Evolutionary conservation across 768 basidiomycete species (phyloP).

Genomic region (Sutorius australiensis): DNA sequence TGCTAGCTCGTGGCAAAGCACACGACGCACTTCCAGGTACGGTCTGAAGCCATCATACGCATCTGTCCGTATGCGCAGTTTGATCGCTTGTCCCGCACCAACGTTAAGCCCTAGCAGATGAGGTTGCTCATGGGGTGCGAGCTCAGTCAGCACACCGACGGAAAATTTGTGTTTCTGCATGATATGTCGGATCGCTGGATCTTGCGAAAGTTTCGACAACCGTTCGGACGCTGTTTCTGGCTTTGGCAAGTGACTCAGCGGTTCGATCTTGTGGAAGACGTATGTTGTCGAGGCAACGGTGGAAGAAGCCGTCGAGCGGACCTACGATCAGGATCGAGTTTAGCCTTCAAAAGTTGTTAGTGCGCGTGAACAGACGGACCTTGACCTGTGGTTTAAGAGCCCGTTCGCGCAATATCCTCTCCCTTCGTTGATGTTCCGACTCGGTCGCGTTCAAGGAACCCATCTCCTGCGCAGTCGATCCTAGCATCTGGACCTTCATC

Average conservation of each 20-base stretch:
- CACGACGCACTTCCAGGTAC: slow-evolving; percentile 61
- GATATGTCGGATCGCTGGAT: slow-evolving; percentile 65
- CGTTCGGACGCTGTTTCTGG: slow-evolving; percentile 53
- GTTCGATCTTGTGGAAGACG: slow-evolving; percentile 61
- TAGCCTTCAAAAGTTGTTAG: background rate
- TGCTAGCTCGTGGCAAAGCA: slow-evolving; percentile 73
- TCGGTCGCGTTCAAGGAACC: slow-evolving; percentile 52
- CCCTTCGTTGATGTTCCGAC: slow-evolving; percentile 51
- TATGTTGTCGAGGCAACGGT: slow-evolving; percentile 41
- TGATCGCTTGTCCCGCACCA: slow-evolving; percentile 58
- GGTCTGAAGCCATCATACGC: slow-evolving; percentile 67
- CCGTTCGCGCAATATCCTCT: slow-evolving; percentile 57
- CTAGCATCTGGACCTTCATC: slow-evolving; percentile 66
- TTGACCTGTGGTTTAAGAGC: slow-evolving; percentile 55
- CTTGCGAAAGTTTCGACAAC: slow-evolving; percentile 57
- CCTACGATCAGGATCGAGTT: slow-evolving; percentile 29
- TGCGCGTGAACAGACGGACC: slow-evolving; percentile 34
- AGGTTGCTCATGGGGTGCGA: slow-evolving; percentile 75
- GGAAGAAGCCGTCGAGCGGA: slow-evolving; percentile 52
- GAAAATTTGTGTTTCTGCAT: slow-evolving; percentile 69
- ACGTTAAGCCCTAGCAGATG: slow-evolving; percentile 66
- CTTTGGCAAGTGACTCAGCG: slow-evolving; percentile 61
- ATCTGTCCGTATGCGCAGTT: slow-evolving; percentile 66
- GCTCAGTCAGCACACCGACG: slow-evolving; percentile 68
- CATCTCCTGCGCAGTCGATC: slow-evolving; percentile 58